These are phyloP conservation scores for Epichloe uncinata DNA, from an alignment of 2,329 filamentous ascomycete genomes.

Conservation along the genomic window DNA sequence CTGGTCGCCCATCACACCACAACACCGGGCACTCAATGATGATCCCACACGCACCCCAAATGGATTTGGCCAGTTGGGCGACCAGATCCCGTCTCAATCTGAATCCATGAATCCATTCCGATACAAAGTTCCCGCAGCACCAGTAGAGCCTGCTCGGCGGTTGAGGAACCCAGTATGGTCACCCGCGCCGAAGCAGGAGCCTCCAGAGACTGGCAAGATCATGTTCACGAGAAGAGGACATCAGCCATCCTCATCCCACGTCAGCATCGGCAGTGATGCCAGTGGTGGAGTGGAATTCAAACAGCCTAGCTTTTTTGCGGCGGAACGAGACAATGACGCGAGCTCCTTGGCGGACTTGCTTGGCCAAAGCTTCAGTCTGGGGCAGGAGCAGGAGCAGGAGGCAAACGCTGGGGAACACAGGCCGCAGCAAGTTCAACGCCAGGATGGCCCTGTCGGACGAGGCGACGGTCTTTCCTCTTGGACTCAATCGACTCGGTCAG, in stretches of 20 bases:
- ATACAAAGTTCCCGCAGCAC: conserved; percentile 56
- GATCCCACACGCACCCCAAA: conserved; percentile 22
- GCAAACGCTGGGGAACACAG: not conserved
- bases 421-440: not conserved
- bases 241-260: conserved; percentile 1
- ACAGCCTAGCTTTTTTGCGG: conserved; percentile 50
- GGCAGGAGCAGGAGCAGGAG: conserved; percentile 13
- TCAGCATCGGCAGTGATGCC: conserved; percentile 5
- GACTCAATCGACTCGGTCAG: not conserved
- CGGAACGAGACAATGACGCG: conserved; percentile 22
- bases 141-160: conserved; percentile 49
- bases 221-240: conserved; percentile 32
- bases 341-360: conserved; percentile 32
- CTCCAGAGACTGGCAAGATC: conserved; percentile 29
- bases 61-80: conserved; percentile 28
- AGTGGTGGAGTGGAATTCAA: conserved; percentile 33
- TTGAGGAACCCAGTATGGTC: conserved; percentile 48
- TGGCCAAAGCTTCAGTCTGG: conserved; percentile 29
- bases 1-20: conserved; percentile 51
- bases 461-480: not conserved
- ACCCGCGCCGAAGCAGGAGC: conserved; percentile 35
- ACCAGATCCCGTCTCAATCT: conserved; percentile 29
- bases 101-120: conserved; percentile 44
- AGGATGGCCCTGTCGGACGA: not conserved
- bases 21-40: conserved; percentile 41